Evolutionary conservation across 768 basidiomycete species (phyloP), one percentile per base, ranked within the genome.

Genomic region (Dioszegia aurantiaca): DNA sequence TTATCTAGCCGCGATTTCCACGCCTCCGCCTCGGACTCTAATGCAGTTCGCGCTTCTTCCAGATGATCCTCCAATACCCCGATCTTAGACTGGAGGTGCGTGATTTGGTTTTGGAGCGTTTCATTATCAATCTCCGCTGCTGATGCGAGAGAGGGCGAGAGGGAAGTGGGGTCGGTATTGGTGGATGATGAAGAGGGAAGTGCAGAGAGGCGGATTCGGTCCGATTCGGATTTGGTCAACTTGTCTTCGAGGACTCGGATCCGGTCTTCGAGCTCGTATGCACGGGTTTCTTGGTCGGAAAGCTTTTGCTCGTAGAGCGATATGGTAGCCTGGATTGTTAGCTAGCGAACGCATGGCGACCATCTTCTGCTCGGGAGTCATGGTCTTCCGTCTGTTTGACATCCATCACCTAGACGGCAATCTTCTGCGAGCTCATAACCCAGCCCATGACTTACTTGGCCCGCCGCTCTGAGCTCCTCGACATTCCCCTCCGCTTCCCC

Each of bases 71-170:
- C 92, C 68, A 94, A 80, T 37, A 79, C 79, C 1, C 81, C 76
- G 27, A 93, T 82, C 74, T 87, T 87, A 70, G 83, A 84, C 70
- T 90, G 87, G 31, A 94, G 80, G 76, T 98, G 89, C 39, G 84
- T 83, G n/a, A 90, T 82, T 74, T 99, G 93, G 27, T 93, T 92
- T 16, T 83, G 85, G 12, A 97, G 83, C 14, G 84, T 86, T 74
- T 98, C 92, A 68, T 97, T 97, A 76, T 99, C 93, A 62, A 99
- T 98, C 70, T 90, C 85, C 2, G 86, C 83, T 0, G 92, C 93
- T 9, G 89, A 86, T n/a, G n/a, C n/a, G 59, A 49, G 40, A 51
- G 21, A 33, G 47, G 37, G 12, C n/a, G n/a, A n/a, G n/a, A n/a
- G n/a, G n/a, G n/a, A n/a, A n/a, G n/a, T n/a, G n/a, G n/a, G n/a